Percentiles rank a stretch among this genome's conserved stretches.
These are phyloP conservation scores for Gigaspora rosea DNA, from an alignment of 192 early-diverging fungal genomes.

Conservation along the genomic window DNA sequence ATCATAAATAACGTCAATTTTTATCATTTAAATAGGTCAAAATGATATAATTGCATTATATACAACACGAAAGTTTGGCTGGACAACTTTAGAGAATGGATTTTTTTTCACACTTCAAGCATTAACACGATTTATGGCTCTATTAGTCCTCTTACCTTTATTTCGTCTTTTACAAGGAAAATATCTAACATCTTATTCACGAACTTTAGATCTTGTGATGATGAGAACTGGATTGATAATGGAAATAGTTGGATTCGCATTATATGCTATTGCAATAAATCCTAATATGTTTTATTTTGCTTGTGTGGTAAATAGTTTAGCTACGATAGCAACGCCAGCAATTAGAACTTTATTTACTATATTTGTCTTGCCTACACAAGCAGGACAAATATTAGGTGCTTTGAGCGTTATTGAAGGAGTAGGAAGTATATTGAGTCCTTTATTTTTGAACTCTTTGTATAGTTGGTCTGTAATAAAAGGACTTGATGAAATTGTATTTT, in stretches of 20 bases:
- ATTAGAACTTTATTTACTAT: slow-evolving; percentile 45
- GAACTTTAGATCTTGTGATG: slow-evolving; percentile 46
- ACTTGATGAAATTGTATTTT: slow-evolving; percentile 21
- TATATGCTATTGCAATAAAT: slow-evolving; percentile 39
- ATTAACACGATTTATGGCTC: slow-evolving; percentile 16
- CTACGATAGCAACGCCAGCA: slow-evolving; percentile 46
- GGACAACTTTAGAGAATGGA: slow-evolving; percentile 28
- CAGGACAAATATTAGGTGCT: slow-evolving; percentile 55
- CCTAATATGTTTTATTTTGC: slow-evolving; percentile 36
- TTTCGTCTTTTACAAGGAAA: background rate
- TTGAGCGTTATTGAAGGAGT: slow-evolving; percentile 49
- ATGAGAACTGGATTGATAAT: slow-evolving; percentile 43
- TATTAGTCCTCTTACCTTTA: slow-evolving; percentile 15
- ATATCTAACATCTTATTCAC: background rate
- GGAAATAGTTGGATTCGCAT: slow-evolving; percentile 40
- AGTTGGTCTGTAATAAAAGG: slow-evolving; percentile 32
- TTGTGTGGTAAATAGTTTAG: slow-evolving; percentile 39
- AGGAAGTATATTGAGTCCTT: slow-evolving; percentile 48
- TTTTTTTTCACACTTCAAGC: slow-evolving; percentile 15
- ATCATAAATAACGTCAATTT: background rate
- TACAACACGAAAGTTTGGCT: slow-evolving; percentile 20
- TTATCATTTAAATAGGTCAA: slow-evolving; percentile 23
- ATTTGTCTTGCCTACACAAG: slow-evolving; percentile 47
- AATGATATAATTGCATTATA: slow-evolving; percentile 26
- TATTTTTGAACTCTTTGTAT: slow-evolving; percentile 51